Conservation (phyloP, 495 filamentous ascomycete species). For the Aspergillus leporis region DNA sequence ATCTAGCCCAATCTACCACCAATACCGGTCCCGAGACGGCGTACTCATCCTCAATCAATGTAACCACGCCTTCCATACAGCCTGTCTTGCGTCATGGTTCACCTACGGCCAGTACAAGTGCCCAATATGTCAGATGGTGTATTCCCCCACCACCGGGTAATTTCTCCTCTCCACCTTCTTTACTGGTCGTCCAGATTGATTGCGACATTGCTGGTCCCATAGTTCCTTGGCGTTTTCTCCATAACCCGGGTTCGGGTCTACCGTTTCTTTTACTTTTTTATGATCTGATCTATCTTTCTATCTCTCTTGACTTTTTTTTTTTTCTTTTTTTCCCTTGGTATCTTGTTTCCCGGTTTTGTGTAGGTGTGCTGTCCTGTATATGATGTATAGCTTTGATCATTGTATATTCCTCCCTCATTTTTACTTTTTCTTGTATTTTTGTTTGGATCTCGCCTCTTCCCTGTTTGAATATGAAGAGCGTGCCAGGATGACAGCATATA, state of each 20-base stretch:
- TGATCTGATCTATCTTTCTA: neutral
- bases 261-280: neutral
- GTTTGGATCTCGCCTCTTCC: neutral
- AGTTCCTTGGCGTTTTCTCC: conserved; percentile 9
- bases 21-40: neutral
- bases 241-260: too few relatives aligned
- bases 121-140: conserved; percentile 36
- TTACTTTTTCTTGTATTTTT: neutral
- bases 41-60: conserved; percentile 34
- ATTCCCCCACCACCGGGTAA: conserved; percentile 20
- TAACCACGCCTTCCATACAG: conserved; percentile 36
- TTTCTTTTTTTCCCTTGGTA: neutral
- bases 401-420: neutral
- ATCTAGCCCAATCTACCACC: neutral
- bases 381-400: neutral
- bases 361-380: neutral
- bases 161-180: neutral
- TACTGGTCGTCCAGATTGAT: neutral
- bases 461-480: too few relatives aligned
- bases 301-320: neutral
- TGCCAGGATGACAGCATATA: too few relatives aligned
- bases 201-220: conserved; percentile 8
- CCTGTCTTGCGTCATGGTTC: conserved; percentile 38
- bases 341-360: neutral
- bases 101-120: conserved; percentile 34